Evolutionary conservation across 1,284 basidiomycete genomes (phyloP).

Genomic region (Vanrija sp.): DNA sequence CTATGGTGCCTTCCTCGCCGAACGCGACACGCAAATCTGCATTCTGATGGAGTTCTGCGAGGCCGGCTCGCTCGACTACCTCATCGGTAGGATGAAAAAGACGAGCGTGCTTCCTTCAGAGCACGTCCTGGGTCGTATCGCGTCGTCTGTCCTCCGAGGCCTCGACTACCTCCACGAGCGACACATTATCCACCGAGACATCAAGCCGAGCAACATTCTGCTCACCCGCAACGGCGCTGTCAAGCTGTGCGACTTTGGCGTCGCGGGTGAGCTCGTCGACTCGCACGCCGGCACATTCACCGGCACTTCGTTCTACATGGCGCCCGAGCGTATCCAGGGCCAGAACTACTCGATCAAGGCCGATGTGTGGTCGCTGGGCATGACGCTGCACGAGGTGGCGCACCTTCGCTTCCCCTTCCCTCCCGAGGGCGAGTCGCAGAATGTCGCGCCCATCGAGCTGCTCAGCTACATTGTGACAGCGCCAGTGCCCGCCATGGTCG

Average conservation of each 20-base stretch:
- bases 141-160: conserved; percentile 86
- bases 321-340: conserved; percentile 92
- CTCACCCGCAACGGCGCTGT: conserved; percentile 80
- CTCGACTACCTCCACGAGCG: conserved; percentile 86
- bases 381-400: conserved; percentile 90
- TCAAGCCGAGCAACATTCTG: conserved; percentile 95
- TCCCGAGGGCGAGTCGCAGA: conserved; percentile 60
- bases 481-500: conserved; percentile 73
- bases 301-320: conserved; percentile 96
- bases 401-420: conserved; percentile 93
- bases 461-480: conserved; percentile 86
- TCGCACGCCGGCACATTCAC: conserved; percentile 93
- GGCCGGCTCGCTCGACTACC: conserved; percentile 73
- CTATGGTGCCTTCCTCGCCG: conserved; percentile 91
- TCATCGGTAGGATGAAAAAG: conserved; percentile 79
- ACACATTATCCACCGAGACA: conserved; percentile 93
- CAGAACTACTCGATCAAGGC: conserved; percentile 96
- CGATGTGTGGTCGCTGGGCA: conserved; percentile 94
- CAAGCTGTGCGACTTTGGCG: conserved; percentile 93
- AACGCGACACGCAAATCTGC: conserved; percentile 86
- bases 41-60: conserved; percentile 95
- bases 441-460: conserved; percentile 83
- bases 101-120: conserved; percentile 78
- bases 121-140: conserved; percentile 84
- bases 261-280: conserved; percentile 88